Base-by-base conservation (phyloP, 1,284 basidiomycete species). In the Malassezia caprae region DNA sequence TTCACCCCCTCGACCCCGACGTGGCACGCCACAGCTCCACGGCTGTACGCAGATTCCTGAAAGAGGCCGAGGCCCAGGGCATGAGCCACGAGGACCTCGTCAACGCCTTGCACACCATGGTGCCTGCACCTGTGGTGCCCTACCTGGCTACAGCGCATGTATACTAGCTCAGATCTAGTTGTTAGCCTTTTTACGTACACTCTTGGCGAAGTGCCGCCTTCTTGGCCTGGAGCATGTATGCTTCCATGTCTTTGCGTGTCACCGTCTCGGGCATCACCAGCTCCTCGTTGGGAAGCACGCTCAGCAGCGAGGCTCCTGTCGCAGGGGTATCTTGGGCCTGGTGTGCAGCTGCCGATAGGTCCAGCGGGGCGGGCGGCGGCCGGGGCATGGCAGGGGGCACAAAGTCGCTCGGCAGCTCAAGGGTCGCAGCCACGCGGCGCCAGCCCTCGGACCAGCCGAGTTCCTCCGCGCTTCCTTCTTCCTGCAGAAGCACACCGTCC, bases 361-460 rank as follows among this genome's bases (percentile, higher is more conserved):
- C 44, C 46, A 52, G 28, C 21, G 21, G 21, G 10, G 26, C 24
- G n/a, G 49, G 43, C 13, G 13, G 28, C 15, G 30, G 28, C 11
- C 44, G 58, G 6, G 49, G 49, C 7, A 56, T 44, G 6, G 48
- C 39, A 3, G 42, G 52, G 23, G 15, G 27, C 21, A 11, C 21
- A 7, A 21, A 15, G 8, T 31, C 52, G 8, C 27, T 23, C 49
- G 26, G n/a, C 26, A 39, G 53, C 26, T 43, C 24, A 28, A 63
- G 27, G 17, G 41, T 19, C n/a, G 21, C 46, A 24, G 15, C 49
- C 19, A 53, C 76, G 84, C 82, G 58, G 84, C 80, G 70, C 90
- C 87, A 34, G 81, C 80, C 55, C 80, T 79, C 53, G 77, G 78
- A 76, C 96, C 90, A 67, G 81, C 86, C 60, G 80, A 8, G 52